These are phyloP conservation scores for Phytophthora agathidicida DNA, from an alignment of 352 stramenopile species.

Conservation along the genomic window DNA sequence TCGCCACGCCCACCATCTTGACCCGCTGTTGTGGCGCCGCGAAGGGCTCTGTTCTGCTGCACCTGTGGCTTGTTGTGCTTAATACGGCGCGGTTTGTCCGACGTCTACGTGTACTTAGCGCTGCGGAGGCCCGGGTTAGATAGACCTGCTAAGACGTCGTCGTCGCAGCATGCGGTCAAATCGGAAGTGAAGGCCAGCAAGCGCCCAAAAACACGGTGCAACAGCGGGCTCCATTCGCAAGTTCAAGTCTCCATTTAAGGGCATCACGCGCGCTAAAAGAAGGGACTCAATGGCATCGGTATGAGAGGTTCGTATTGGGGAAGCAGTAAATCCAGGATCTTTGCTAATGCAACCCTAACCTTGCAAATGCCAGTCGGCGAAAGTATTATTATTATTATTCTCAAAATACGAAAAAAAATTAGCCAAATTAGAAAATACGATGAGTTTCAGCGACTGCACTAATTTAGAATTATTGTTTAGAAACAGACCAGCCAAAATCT, in stretches of 20 bases:
- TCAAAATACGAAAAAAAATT: no score
- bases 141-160: no score
- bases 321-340: not conserved
- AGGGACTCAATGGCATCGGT: not conserved
- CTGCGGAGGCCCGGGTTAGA: no score
- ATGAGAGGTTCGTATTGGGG: not conserved
- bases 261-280: not conserved
- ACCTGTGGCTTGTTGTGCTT: no score
- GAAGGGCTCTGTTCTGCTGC: not conserved
- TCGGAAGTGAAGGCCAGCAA: slow-evolving; percentile 5
- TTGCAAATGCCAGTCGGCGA: no score
- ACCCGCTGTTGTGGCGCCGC: not conserved
- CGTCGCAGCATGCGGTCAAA: slow-evolving; percentile 15
- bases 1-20: slow-evolving; percentile 42
- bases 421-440: no score
- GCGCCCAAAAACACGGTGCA: slow-evolving; percentile 8
- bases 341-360: not conserved
- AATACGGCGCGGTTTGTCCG: not conserved
- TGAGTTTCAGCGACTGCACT: no score
- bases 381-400: no score
- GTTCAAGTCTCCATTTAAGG: slow-evolving; percentile 26
- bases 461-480: no score
- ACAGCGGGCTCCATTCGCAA: slow-evolving; percentile 1
- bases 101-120: slow-evolving; percentile 1
- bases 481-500: no score